Evolutionary conservation across 1,139 yeast genomes (phyloP).

Genomic region (Scheffersomyces quercinus): DNA sequence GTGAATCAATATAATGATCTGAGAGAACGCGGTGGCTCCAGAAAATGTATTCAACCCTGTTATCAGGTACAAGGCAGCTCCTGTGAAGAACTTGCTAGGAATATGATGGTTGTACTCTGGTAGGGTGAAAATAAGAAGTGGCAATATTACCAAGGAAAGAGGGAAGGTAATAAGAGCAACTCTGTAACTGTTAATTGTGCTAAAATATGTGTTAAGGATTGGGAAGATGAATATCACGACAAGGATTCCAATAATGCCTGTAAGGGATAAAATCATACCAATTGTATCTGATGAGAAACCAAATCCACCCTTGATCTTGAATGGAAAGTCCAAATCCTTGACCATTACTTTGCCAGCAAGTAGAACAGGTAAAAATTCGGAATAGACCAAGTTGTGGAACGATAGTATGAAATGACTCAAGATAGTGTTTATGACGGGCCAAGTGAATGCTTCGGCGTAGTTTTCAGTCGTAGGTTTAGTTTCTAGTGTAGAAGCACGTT

Average conservation of each 20-base stretch:
- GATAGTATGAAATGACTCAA: slow-evolving; percentile 18
- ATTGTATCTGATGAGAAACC: slow-evolving; percentile 22
- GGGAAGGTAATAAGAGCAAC: slow-evolving; percentile 23
- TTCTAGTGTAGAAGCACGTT: background rate
- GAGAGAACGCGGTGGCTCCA: slow-evolving; percentile 39
- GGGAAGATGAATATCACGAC: slow-evolving; percentile 26
- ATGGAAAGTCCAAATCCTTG: slow-evolving; percentile 18
- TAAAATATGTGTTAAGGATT: slow-evolving; percentile 20
- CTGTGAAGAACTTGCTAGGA: slow-evolving; percentile 8
- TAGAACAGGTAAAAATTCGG: slow-evolving; percentile 24
- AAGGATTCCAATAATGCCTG: slow-evolving; percentile 26
- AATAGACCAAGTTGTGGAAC: slow-evolving; percentile 20
- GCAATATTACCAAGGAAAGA: slow-evolving; percentile 20
- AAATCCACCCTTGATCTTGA: slow-evolving; percentile 21
- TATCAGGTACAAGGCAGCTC: background rate
- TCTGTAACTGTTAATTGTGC: slow-evolving; percentile 23
- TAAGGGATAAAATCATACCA: slow-evolving; percentile 23
- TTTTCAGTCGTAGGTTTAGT: background rate
- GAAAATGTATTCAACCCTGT: slow-evolving; percentile 25
- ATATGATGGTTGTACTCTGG: slow-evolving; percentile 15
- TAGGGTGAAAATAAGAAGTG: slow-evolving; percentile 22
- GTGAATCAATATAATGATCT: slow-evolving; percentile 42
- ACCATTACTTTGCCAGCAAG: slow-evolving; percentile 19
- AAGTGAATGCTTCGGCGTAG: slow-evolving; percentile 17
- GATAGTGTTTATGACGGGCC: slow-evolving; percentile 22